These are phyloP conservation scores for Globisporangium parvum DNA, from an alignment of 352 stramenopile genomes.

Conservation along the genomic window DNA sequence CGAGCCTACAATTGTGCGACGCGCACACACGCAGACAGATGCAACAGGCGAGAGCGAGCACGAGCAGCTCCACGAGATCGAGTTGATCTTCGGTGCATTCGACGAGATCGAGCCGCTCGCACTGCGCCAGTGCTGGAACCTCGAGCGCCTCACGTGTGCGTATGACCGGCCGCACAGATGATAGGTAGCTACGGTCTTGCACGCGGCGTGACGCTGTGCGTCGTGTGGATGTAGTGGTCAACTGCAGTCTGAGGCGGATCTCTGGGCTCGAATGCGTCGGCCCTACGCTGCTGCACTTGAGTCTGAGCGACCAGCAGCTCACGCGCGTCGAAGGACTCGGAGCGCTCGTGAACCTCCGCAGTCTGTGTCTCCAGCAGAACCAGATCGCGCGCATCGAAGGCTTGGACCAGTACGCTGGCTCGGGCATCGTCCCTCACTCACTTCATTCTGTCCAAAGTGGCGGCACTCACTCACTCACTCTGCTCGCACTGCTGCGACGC, in stretches of 20 bases:
- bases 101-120: constrained; percentile 34
- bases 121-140: constrained; percentile 39
- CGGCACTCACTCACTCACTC: neutral
- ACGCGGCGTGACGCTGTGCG: neutral
- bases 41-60: constrained; percentile 57
- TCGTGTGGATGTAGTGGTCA: constrained; percentile 37
- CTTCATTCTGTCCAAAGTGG: neutral
- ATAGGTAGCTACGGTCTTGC: neutral
- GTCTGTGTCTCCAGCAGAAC: constrained; percentile 82
- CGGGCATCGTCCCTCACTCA: neutral
- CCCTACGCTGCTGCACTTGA: constrained; percentile 69
- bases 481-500: neutral
- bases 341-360: constrained; percentile 50
- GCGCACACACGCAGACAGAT: constrained; percentile 28
- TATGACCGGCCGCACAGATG: neutral
- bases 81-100: constrained; percentile 79
- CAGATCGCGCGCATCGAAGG: constrained; percentile 71
- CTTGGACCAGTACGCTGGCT: constrained; percentile 32
- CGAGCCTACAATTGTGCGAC: too few relatives aligned
- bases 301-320: constrained; percentile 67
- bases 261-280: constrained; percentile 42
- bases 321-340: constrained; percentile 42
- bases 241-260: constrained; percentile 58
- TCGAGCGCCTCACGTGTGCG: constrained; percentile 50
- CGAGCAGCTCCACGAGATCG: constrained; percentile 55